phyloP scores from a whole-genome alignment of 805 yeast species.

The Sungouiella thailandica region DNA sequence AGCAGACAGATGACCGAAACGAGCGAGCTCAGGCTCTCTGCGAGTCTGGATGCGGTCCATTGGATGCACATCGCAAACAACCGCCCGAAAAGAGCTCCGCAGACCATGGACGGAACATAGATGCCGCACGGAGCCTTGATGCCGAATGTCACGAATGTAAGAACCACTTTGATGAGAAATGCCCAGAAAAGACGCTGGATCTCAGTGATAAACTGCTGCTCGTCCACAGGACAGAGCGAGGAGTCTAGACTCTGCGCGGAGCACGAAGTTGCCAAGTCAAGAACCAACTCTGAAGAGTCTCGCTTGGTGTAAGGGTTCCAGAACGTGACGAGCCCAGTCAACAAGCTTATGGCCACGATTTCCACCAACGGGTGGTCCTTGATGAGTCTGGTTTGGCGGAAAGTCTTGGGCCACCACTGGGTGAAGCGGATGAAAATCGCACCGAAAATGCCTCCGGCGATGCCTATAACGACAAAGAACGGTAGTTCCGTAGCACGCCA shows the following conservation, averaged over 20 bases:
- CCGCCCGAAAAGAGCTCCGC: constrained; percentile 80
- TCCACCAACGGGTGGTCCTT: constrained; percentile 39
- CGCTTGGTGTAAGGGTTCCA: constrained; percentile 46
- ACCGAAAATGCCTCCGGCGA: constrained; percentile 51
- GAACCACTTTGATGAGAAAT: constrained; percentile 36
- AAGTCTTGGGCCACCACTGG: constrained; percentile 41
- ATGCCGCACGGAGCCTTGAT: constrained; percentile 93
- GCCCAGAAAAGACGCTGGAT: constrained; percentile 35
- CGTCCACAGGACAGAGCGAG: constrained; percentile 25
- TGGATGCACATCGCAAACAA: constrained; percentile 42
- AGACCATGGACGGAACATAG: constrained; percentile 92
- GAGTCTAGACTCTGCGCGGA: constrained; percentile 23
- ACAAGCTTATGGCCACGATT: constrained; percentile 37
- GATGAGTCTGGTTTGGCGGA: constrained; percentile 28
- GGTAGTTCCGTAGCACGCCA: constrained; percentile 48
- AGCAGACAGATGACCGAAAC: constrained; percentile 14
- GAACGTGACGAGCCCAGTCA: constrained; percentile 45
- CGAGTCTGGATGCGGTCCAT: constrained; percentile 21
- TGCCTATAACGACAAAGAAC: constrained; percentile 43
- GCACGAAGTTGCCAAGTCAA: constrained; percentile 49
- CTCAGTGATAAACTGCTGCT: constrained; percentile 25
- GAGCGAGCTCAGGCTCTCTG: background rate
- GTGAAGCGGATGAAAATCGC: constrained; percentile 45
- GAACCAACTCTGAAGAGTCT: constrained; percentile 45
- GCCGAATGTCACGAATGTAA: constrained; percentile 82